Evolutionary conservation across 1,284 basidiomycete species (phyloP).

Genomic region (Malassezia japonica): DNA sequence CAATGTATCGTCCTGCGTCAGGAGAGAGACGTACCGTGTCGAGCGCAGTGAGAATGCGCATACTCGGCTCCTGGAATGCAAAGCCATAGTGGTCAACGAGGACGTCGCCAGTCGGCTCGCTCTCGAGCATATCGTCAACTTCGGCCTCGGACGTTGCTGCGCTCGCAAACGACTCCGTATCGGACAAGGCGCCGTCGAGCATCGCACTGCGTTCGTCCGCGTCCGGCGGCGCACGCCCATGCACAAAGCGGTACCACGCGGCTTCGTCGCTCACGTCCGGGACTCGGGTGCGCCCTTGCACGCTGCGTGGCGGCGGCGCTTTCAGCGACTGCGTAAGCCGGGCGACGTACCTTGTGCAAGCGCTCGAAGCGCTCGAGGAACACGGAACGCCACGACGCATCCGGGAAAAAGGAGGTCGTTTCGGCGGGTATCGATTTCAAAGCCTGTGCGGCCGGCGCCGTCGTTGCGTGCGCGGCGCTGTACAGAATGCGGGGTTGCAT

Average conservation of each 20-base stretch:
- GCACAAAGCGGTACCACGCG: constrained; percentile 6
- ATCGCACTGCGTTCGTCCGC: constrained; percentile 8
- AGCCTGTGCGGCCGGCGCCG: no score
- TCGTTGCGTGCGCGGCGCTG: neutral
- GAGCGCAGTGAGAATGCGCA: neutral
- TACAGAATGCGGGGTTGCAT: constrained; percentile 8
- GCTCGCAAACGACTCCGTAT: neutral
- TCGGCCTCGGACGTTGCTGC: neutral
- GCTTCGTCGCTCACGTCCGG: constrained; percentile 6
- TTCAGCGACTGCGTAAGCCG: neutral
- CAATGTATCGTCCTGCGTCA: neutral
- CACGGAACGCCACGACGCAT: constrained; percentile 6
- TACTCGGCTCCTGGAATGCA: neutral
- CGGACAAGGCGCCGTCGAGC: neutral
- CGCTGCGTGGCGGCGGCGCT: neutral
- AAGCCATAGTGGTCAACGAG: neutral
- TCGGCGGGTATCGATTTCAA: neutral
- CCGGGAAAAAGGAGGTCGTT: neutral
- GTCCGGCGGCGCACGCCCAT: constrained; percentile 5
- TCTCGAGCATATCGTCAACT: neutral
- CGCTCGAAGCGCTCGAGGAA: constrained; percentile 10
- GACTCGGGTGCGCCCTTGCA: neutral
- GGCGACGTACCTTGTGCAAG: constrained; percentile 3
- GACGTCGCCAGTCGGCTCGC: neutral
- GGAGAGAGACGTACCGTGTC: neutral